Evolutionary conservation across 768 basidiomycete species (phyloP).

Genomic region (Asterophora parasitica): DNA sequence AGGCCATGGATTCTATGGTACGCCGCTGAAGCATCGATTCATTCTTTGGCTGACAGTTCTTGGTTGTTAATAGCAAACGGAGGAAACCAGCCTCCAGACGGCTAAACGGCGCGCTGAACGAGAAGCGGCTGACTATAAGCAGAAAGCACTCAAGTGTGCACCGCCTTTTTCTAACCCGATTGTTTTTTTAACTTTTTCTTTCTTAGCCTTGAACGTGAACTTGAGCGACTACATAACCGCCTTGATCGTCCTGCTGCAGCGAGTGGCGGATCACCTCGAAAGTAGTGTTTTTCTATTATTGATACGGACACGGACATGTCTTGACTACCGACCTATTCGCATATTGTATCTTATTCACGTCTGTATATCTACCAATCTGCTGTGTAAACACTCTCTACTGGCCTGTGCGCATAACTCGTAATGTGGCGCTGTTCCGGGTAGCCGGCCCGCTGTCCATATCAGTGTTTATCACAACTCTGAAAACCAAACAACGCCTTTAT

Average conservation of each 20-base stretch:
- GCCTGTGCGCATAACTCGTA: too few species aligned
- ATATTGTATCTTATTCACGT: conserved; percentile 17
- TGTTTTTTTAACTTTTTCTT: conserved; percentile 1
- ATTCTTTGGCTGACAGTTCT: conserved; percentile 8
- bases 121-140: conserved; percentile 70
- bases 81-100: conserved; percentile 60
- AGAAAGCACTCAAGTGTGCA: conserved; percentile 61
- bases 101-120: conserved; percentile 74
- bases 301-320: conserved; percentile 6
- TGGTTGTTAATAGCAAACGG: conserved; percentile 50
- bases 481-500: conserved; percentile 5
- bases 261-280: conserved; percentile 28
- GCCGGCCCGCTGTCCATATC: too few species aligned
- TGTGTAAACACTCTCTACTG: conserved; percentile 2
- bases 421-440: too few species aligned
- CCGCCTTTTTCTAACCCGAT: background rate
- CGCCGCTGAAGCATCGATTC: conserved; percentile 20
- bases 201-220: conserved; percentile 55
- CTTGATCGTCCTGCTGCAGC: conserved; percentile 50
- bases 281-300: conserved; percentile 12
- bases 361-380: conserved; percentile 15
- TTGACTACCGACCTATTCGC: conserved; percentile 4
- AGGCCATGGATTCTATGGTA: conserved; percentile 60
- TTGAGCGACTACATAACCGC: conserved; percentile 64
- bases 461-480: background rate